Evolutionary conservation across 2,329 filamentous ascomycete species (phyloP).

Genomic region (Cadophora luteo-olivacea): DNA sequence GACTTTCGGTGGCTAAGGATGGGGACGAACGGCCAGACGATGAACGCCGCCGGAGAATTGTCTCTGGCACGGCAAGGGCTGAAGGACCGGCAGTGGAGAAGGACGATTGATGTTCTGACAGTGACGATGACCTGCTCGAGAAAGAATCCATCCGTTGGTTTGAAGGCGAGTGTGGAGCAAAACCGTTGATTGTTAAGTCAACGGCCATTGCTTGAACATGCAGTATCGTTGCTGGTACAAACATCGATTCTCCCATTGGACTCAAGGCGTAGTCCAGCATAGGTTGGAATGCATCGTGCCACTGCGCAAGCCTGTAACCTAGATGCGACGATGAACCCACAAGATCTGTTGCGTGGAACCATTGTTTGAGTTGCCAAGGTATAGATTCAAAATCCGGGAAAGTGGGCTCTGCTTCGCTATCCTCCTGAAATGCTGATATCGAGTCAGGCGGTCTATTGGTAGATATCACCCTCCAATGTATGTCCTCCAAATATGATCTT

Average conservation of each 20-base stretch:
- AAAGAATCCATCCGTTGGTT: slow-evolving; percentile 16
- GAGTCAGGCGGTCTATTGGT: slow-evolving; percentile 8
- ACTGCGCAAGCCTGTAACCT: slow-evolving; percentile 31
- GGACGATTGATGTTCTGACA: slow-evolving; percentile 4
- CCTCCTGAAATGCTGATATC: slow-evolving; percentile 14
- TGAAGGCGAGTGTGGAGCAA: background rate
- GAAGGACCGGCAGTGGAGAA: background rate
- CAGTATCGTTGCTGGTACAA: slow-evolving; percentile 32
- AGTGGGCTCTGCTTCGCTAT: background rate
- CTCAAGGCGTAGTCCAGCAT: slow-evolving; percentile 33
- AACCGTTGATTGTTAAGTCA: slow-evolving; percentile 22
- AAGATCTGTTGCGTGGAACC: slow-evolving; percentile 24
- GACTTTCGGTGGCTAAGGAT: slow-evolving; percentile 1
- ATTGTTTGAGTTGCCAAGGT: slow-evolving; percentile 19
- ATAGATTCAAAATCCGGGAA: slow-evolving; percentile 18
- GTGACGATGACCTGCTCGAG: slow-evolving; percentile 23
- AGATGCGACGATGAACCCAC: slow-evolving; percentile 21
- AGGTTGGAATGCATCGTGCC: slow-evolving; percentile 36
- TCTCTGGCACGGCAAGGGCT: slow-evolving; percentile 17
- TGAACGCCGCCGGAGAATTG: background rate
- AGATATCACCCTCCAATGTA: slow-evolving; percentile 23
- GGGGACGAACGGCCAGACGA: slow-evolving; percentile 24
- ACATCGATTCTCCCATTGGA: slow-evolving; percentile 28
- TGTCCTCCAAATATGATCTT: slow-evolving; percentile 29
- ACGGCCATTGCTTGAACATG: slow-evolving; percentile 33